Base-by-base conservation (phyloP, 73 alveolate genomes). In the Stentor roeselii region DNA sequence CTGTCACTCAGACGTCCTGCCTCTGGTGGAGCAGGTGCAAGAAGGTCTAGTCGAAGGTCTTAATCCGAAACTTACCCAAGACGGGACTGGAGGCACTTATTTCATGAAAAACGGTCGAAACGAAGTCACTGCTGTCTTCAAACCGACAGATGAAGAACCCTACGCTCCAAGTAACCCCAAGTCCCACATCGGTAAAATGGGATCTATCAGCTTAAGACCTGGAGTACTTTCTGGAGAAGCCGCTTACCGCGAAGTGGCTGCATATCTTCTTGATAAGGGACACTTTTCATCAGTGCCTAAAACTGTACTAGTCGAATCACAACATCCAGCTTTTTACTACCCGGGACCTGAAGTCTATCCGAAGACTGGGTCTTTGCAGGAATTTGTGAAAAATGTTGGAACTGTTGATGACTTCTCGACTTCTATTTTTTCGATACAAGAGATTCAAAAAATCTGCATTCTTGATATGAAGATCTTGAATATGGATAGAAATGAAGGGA, bases 101-200 rank as follows among this genome's bases (percentile, higher is more conserved):
- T 87, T 87, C 75, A 83, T 97, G 94, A 94, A 97, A 82, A 83
- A 89, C 61, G 84, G 74, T 15, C 78, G 86, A 67, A 89, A 89
- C 82, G 90, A 88, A 60, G 88, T 75, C 14, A 92, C 89, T 11
- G 99, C 98, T 3, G 87, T 97, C 38, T 97, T 97, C 83, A 97
- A 97, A 76, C 99, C 99, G 3, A 85, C 92, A 60, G 99, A 97
- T 90, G 99, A 97, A 86, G 99, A 97, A 87, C 95, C 98, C 41
- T 96, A 87, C 89, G 98, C 99, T 31, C 99, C 99, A 14, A 94
- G 93, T 84, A 97, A 97, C 86, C 99, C 98, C 11, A 91, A 97
- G 82, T 98, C 99, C 31, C 91, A 94, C 90, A 86, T 86, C 27
- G 97, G 94, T 14, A 87, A 92, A 38, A 90, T 94, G 80, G 98